phyloP scores from a whole-genome alignment of 2,329 filamentous ascomycete species.

The Harringtonia lauricola region DNA sequence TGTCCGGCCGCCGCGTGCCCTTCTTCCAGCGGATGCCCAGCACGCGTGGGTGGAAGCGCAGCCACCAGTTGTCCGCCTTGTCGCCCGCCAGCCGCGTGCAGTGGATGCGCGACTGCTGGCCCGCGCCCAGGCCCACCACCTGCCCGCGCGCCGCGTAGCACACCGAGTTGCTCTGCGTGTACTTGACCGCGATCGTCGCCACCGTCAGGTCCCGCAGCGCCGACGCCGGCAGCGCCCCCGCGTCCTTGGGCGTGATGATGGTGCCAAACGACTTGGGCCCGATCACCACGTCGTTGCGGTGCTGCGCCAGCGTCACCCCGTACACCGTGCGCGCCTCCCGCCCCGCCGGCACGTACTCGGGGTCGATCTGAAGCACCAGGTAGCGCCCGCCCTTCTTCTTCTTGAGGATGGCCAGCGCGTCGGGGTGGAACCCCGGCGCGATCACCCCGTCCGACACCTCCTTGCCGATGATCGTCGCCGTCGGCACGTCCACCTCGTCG shows the following conservation, averaged over 20 bases:
- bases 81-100: slow-evolving; percentile 95
- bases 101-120: slow-evolving; percentile 96
- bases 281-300: slow-evolving; percentile 86
- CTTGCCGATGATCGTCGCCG: slow-evolving; percentile 93
- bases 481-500: slow-evolving; percentile 80
- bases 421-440: slow-evolving; percentile 74
- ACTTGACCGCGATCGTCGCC: slow-evolving; percentile 94
- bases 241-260: slow-evolving; percentile 78
- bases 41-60: slow-evolving; percentile 89
- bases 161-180: slow-evolving; percentile 97
- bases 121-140: slow-evolving; percentile 85
- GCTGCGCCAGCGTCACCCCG: slow-evolving; percentile 78
- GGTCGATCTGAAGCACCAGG: slow-evolving; percentile 89
- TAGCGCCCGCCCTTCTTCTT: slow-evolving; percentile 99
- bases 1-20: slow-evolving; percentile 90
- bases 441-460: slow-evolving; percentile 97
- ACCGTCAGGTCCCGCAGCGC: slow-evolving; percentile 86
- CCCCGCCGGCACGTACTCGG: slow-evolving; percentile 68
- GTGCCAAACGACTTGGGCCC: slow-evolving; percentile 74
- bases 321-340: slow-evolving; percentile 82
- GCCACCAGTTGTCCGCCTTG: slow-evolving; percentile 99
- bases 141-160: slow-evolving; percentile 95
- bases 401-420: slow-evolving; percentile 79
- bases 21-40: slow-evolving; percentile 92
- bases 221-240: slow-evolving; percentile 59